Conservation (phyloP, 164 flowering plant species). For the Nelumbo lutea region DNA sequence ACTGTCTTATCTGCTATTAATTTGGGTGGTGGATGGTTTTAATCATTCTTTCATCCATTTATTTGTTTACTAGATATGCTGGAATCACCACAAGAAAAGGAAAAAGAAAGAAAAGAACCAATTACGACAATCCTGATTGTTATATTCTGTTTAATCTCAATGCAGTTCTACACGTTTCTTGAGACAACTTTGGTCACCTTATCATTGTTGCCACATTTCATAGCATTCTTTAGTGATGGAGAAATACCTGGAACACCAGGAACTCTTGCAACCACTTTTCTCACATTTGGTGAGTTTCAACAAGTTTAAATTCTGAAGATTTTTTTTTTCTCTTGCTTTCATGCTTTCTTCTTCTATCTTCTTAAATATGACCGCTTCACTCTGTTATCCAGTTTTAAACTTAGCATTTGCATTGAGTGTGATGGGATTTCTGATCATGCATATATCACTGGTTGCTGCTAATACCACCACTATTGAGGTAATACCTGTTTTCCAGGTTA, state of each 20-base stretch:
- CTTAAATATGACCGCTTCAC: conserved; percentile 1
- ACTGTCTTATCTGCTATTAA: too few relatives aligned
- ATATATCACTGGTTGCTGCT: conserved; percentile 71
- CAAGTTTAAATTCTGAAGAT: neutral
- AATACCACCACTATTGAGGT: conserved; percentile 99
- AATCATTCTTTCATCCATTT: too few relatives aligned
- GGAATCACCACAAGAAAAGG: too few relatives aligned
- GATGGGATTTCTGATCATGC: conserved; percentile 96
- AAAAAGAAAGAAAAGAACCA: too few relatives aligned
- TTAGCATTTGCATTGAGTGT: conserved; percentile 94
- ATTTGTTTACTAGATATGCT: too few relatives aligned
- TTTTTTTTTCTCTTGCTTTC: neutral
- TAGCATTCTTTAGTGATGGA: conserved; percentile 87
- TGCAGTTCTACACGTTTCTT: conserved; percentile 97
- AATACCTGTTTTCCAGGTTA: neutral
- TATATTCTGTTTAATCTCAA: neutral
- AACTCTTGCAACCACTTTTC: conserved; percentile 90
- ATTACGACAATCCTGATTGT: neutral
- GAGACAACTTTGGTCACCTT: conserved; percentile 91
- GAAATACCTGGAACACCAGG: conserved; percentile 93
- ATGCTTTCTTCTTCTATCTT: neutral
- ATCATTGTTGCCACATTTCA: conserved; percentile 76
- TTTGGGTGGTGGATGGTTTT: too few relatives aligned
- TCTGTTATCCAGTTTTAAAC: conserved; percentile 61
- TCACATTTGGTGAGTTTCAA: conserved; percentile 75